Evolutionary conservation across 2,329 filamentous ascomycete genomes (phyloP), one percentile per base, ranked within the genome.

Genomic region (Periglandula ipomoeae): DNA sequence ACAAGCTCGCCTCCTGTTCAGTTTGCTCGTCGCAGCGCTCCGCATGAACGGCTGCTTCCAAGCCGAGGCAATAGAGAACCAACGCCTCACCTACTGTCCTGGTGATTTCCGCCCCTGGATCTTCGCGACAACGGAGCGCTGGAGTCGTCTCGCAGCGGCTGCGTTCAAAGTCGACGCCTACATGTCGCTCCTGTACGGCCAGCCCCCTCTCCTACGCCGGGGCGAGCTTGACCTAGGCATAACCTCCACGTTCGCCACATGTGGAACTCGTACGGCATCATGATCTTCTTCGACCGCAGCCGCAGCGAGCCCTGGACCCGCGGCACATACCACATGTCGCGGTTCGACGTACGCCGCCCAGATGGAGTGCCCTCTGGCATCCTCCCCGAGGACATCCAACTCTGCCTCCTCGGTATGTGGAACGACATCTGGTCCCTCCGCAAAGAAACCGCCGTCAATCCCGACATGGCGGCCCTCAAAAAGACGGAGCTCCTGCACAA

Each of bases 101-200:
- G 68, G 68, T 3, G 64, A 59, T 0, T 72, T 70, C 20, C 55
- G 62, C 1, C 69, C 70, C 0, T 65, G 65, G 57, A 50, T 64
- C 0, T 53, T 62, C 32, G 53, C 56, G 1, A 60, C 59, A 4
- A 50, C 55, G 1, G 67, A 68, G 35, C 54, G 59, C 6, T 66
- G 67, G 60, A 64, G 66, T 26, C 71, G 68, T 44, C 47, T 71
- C 7, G 61, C 64, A 2, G 38, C 57, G 2, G 59, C 56, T 23
- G 52, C 68, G 1, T 66, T 67, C 48, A 70, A 70, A 46, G 55
- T 72, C 23, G 70, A 72, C 49, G 45, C 58, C 0, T 70, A 67
- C 26, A 43, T 71, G 7, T 65, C 65, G 26, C 54, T 63, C 7
- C 55, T 59, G 27, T 62, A 46, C 49, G 56, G 56, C 47, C 60